These are phyloP conservation scores for Xylariomycetidae sp. DNA, from an alignment of 2,329 filamentous ascomycete species.

Conservation along the genomic window DNA sequence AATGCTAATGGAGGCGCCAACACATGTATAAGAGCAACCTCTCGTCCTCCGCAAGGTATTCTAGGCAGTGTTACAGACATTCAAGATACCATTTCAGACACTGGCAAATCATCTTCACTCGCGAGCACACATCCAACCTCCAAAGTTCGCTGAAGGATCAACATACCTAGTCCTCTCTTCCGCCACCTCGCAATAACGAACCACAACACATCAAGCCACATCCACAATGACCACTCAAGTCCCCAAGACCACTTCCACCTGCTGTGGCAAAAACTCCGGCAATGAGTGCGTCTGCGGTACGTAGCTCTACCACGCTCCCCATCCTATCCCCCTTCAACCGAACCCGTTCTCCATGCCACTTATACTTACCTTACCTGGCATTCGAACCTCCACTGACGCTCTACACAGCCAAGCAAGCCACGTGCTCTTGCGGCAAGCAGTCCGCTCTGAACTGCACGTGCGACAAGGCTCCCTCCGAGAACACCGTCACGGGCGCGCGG, in stretches of 20 bases:
- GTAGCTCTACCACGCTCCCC: slow-evolving; percentile 20
- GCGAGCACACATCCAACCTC: too few species aligned
- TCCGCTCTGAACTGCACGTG: slow-evolving; percentile 83
- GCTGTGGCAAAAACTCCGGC: slow-evolving; percentile 47
- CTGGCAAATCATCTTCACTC: too few species aligned
- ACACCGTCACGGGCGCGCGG: slow-evolving; percentile 62
- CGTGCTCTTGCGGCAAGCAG: slow-evolving; percentile 86
- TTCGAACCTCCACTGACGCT: slow-evolving; percentile 3
- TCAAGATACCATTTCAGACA: too few species aligned
- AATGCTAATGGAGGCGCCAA: too few species aligned
- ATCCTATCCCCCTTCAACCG: background rate
- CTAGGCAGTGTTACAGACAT: too few species aligned
- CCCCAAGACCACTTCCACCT: slow-evolving; percentile 38
- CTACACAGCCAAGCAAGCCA: slow-evolving; percentile 54
- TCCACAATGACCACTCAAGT: slow-evolving; percentile 27
- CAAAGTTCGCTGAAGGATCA: background rate
- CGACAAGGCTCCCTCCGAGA: slow-evolving; percentile 69
- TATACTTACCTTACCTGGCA: too few species aligned
- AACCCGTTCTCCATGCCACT: background rate
- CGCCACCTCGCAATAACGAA: background rate
- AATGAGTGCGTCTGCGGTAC: slow-evolving; percentile 52
- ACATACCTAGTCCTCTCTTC: background rate
- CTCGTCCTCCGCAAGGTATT: too few species aligned
- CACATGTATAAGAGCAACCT: too few species aligned
- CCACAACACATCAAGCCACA: slow-evolving; percentile 3